These are phyloP conservation scores for Leptodermis oblonga DNA, from an alignment of 257 asterid genomes.

Conservation along the genomic window DNA sequence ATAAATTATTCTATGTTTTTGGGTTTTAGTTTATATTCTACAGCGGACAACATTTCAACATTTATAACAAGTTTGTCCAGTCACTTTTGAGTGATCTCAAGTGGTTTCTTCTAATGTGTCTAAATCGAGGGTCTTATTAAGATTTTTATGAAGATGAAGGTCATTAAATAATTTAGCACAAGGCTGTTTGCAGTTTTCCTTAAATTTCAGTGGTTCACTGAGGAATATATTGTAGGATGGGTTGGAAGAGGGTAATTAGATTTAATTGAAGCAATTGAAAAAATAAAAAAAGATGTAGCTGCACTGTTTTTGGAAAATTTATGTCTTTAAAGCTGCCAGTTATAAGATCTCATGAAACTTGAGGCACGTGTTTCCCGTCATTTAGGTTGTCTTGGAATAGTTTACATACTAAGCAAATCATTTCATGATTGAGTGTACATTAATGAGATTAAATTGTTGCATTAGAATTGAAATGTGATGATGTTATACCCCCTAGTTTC, in stretches of 20 bases:
- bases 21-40: neutral
- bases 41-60: neutral
- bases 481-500: neutral
- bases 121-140: neutral
- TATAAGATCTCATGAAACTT: neutral
- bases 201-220: neutral
- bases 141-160: neutral
- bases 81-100: neutral
- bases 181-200: neutral
- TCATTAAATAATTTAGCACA: neutral
- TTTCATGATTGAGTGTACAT: neutral
- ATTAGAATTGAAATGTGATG: neutral
- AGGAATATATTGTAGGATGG: neutral
- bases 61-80: too few relatives aligned
- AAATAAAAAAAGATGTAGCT: neutral
- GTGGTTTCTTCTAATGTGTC: neutral
- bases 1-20: neutral
- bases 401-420: neutral
- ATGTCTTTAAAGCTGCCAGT: neutral
- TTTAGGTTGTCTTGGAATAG: neutral
- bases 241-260: neutral
- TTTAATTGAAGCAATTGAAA: neutral
- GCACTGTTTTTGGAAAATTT: neutral
- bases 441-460: neutral
- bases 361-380: neutral